phyloP scores from a whole-genome alignment of 1,284 basidiomycete genomes.

The Cerrena zonata region DNA sequence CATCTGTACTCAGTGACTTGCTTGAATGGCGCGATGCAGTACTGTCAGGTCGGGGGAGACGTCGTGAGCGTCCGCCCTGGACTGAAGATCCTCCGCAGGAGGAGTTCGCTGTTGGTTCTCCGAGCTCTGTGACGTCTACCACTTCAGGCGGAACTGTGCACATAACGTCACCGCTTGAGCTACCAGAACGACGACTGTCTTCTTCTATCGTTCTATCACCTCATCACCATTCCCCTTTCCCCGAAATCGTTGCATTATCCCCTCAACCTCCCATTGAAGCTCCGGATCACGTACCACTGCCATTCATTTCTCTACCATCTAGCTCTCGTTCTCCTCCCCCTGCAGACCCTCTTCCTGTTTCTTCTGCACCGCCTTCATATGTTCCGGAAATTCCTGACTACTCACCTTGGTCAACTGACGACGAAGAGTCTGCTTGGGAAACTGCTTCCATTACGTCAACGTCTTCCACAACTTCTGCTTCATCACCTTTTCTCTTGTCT shows the following conservation, averaged over 20 bases:
- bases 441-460: slow-evolving; percentile 59
- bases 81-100: slow-evolving; percentile 17
- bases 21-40: slow-evolving; percentile 47
- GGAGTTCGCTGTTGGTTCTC: slow-evolving; percentile 18
- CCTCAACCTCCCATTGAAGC: slow-evolving; percentile 15
- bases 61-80: slow-evolving; percentile 40
- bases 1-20: slow-evolving; percentile 37
- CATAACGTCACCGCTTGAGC: slow-evolving; percentile 22
- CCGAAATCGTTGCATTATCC: slow-evolving; percentile 12
- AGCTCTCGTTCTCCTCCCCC: neutral
- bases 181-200: slow-evolving; percentile 46
- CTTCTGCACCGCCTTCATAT: neutral
- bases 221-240: slow-evolving; percentile 25
- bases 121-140: slow-evolving; percentile 22
- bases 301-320: neutral
- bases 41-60: slow-evolving; percentile 46
- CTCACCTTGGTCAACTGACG: slow-evolving; percentile 69
- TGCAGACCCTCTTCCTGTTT: neutral
- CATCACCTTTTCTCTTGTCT: slow-evolving; percentile 33
- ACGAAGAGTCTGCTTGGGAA: slow-evolving; percentile 71
- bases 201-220: slow-evolving; percentile 33
- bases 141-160: slow-evolving; percentile 22
- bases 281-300: slow-evolving; percentile 13
- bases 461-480: slow-evolving; percentile 48
- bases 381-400: slow-evolving; percentile 23